Base-by-base conservation (phyloP, 352 stramenopile species). In the Phytophthora kernoviae region DNA sequence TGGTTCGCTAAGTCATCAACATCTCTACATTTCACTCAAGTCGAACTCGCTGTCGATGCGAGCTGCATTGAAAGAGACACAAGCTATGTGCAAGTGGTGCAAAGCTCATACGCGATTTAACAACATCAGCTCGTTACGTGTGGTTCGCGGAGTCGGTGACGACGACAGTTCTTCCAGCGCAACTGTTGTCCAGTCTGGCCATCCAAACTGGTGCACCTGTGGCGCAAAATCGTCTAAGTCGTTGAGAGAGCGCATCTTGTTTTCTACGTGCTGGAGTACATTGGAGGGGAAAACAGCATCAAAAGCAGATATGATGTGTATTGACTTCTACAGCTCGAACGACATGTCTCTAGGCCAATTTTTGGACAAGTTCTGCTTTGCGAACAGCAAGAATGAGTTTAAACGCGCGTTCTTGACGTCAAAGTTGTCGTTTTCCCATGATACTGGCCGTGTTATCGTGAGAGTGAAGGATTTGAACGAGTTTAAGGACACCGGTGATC, bases 251-350 rank as follows among this genome's bases (percentile, higher is more conserved):
- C 77, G 81, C 9, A 85, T 96, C 24, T 49, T 96, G 6, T 90
- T 96, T 61, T 96, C 87, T 21, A 85, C 82, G 15, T 96, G 87
- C 51, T 96, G 87, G 87, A 94, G 84, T 47, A 73, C 83, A 17
- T 60, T 96, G 5, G 77, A 92, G 6, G 84, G 80, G 1, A 88
- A 83, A 42, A 88, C 72, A 4, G 80, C 85, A 24, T 96, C 87
- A 9, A 88, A 89, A 58, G 84, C 87, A 20, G 84, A 96, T 44
- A 91, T 94, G 79, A 93, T 93, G 78, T 93, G 84, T 54, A 93
- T 96, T 33, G 82, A 93, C 62, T 96, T 96, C 27, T 94, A 91
- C 67, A 91, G 72, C 54, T 71, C 77, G 7, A 91, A 90, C 41
- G 87, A 96, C 57, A 91, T 84, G 68, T 93, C 85, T 1, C 66